Conservation (phyloP, 2,329 filamentous ascomycete species). For the Alternaria hordeiaustralica region DNA sequence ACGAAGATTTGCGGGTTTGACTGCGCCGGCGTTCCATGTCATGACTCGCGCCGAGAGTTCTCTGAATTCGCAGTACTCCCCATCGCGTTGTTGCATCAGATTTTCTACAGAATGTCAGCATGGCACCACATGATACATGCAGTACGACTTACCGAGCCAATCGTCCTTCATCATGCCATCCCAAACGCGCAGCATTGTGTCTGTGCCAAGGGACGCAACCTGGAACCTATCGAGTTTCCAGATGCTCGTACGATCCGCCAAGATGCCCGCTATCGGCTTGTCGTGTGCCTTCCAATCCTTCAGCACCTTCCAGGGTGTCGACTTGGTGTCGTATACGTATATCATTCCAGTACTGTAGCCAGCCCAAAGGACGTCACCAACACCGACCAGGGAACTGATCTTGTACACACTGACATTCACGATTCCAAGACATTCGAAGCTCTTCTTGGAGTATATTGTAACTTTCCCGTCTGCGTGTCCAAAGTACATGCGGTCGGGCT, state of each 20-base stretch:
- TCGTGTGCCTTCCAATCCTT: slow-evolving; percentile 97
- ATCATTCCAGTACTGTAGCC: slow-evolving; percentile 94
- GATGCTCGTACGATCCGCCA: slow-evolving; percentile 79
- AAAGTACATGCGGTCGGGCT: slow-evolving; percentile 82
- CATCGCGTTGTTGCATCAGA: slow-evolving; percentile 83
- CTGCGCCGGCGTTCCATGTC: slow-evolving; percentile 98
- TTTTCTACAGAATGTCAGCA: slow-evolving; percentile 61
- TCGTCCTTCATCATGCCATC: slow-evolving; percentile 93
- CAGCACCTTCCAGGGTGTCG: slow-evolving; percentile 84
- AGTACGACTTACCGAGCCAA: slow-evolving; percentile 70
- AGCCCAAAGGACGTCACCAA: slow-evolving; percentile 86
- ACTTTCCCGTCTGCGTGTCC: slow-evolving; percentile 94
- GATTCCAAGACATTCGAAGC: slow-evolving; percentile 78
- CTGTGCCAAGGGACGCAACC: slow-evolving; percentile 84
- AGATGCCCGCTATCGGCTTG: slow-evolving; percentile 77
- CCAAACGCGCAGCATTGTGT: slow-evolving; percentile 85
- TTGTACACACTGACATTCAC: slow-evolving; percentile 93
- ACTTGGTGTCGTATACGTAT: slow-evolving; percentile 85
- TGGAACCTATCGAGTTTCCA: slow-evolving; percentile 86
- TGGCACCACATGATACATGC: not conserved
- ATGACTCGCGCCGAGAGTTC: slow-evolving; percentile 80
- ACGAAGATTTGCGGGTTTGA: slow-evolving; percentile 82
- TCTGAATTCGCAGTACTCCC: slow-evolving; percentile 83
- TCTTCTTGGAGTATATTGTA: slow-evolving; percentile 82
- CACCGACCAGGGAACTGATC: slow-evolving; percentile 84